phyloP scores from a whole-genome alignment of 2,329 filamentous ascomycete genomes.

The Myriosclerotinia curreyana region DNA sequence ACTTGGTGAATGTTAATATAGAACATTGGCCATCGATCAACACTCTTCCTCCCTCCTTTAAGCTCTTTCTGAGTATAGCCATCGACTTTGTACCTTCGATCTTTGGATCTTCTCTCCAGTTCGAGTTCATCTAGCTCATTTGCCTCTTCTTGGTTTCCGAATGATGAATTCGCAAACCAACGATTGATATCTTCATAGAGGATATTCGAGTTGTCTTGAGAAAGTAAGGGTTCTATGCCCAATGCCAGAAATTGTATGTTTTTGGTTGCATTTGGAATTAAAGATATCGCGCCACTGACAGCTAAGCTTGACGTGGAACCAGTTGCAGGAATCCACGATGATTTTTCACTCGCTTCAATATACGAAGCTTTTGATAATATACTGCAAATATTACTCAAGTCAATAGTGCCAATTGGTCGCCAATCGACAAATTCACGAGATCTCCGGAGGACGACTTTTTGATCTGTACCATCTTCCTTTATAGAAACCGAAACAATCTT shows the following conservation, averaged over 20 bases:
- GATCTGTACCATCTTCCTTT: conserved; percentile 45
- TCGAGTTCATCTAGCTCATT: conserved; percentile 41
- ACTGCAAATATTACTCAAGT: conserved; percentile 42
- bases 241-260: conserved; percentile 78
- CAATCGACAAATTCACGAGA: background rate
- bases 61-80: conserved; percentile 51
- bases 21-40: conserved; percentile 89
- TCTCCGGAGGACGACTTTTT: conserved; percentile 34
- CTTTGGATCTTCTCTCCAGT: conserved; percentile 39
- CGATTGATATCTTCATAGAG: conserved; percentile 77
- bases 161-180: conserved; percentile 72
- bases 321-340: conserved; percentile 67
- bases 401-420: conserved; percentile 16
- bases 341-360: conserved; percentile 50
- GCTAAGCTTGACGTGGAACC: conserved; percentile 61
- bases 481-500: conserved; percentile 55
- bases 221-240: conserved; percentile 63
- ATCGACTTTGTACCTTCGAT: conserved; percentile 46
- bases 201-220: conserved; percentile 56
- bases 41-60: conserved; percentile 55
- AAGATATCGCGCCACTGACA: conserved; percentile 69
- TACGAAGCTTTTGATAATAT: conserved; percentile 66
- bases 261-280: conserved; percentile 66
- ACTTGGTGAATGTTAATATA: conserved; percentile 62
- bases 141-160: conserved; percentile 59